Evolutionary conservation across 805 yeast genomes (phyloP), one percentile per base, ranked within the genome.

Genomic region (Schwanniomyces polymorphus): DNA sequence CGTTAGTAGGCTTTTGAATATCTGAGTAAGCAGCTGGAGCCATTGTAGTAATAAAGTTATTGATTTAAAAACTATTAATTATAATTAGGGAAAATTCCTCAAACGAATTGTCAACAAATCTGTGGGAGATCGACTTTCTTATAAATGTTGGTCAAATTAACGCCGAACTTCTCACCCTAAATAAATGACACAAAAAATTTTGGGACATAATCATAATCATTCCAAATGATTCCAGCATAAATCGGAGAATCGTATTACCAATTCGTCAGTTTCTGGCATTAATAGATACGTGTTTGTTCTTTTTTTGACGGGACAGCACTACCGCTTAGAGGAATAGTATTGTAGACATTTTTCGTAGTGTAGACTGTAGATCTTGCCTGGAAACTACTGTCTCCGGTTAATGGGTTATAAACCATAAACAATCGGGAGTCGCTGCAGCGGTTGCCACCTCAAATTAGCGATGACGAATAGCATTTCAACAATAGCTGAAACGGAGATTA

Each of bases 1-100:
- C 94, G 79, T 91, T 91, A 75, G 96, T 80, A 68, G 88, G 82
- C 79, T 91, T 91, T 68, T 95, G 85, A 65, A 94, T 87, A 75
- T 91, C 97, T 57, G 96, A 82, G 82, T 85, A 92, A 67, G 92
- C 89, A 63, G 94, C 90, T 59, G 94, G 94, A 45, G 74, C 72
- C 74, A 69, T 70, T 61, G 52, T 27, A 14, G 17, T 21, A 29
- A 31, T 17, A 14, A 27, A 21, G n/a, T 37, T 18, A 37, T 37
- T 9, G 18, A 37, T 16, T 37, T 21, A 21, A 21, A 37, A 37
- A 37, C 39, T 37, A 23, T 9, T 18, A 9, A 23, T n/a, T 18
- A 11, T 37, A 37, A 37, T 21, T 6, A 23, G 12, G 27, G 9
- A 37, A 37, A 37, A 21, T 21, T 11, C 39, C 14, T 21, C 39